Conservation (phyloP, 2,329 filamentous ascomycete species). For the Alternaria metachromatica region DNA sequence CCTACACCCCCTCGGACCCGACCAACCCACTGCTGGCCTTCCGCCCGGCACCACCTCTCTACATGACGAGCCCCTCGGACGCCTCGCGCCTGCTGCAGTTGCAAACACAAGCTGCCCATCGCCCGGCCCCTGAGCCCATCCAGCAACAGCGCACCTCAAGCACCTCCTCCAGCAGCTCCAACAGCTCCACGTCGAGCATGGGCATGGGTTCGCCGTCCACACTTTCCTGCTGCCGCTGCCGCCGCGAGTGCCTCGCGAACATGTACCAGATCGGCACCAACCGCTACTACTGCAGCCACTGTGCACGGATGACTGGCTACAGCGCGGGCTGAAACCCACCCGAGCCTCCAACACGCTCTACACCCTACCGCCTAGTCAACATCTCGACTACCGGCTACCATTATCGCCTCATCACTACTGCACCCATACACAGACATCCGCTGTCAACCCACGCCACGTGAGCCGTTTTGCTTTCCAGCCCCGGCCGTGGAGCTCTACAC, state of each 20-base stretch:
- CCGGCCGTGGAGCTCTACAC: background rate
- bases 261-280: slow-evolving; percentile 50
- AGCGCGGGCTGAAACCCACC: slow-evolving; percentile 38
- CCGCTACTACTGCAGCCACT: slow-evolving; percentile 51
- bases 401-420: background rate
- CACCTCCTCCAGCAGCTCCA: slow-evolving; percentile 17
- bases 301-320: slow-evolving; percentile 50
- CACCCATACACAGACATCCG: background rate
- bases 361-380: background rate
- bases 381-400: background rate
- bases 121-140: slow-evolving; percentile 36
- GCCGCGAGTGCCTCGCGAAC: slow-evolving; percentile 35
- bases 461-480: background rate
- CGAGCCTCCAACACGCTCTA: background rate
- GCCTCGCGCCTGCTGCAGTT: slow-evolving; percentile 49
- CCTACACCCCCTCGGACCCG: slow-evolving; percentile 37
- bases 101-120: slow-evolving; percentile 47
- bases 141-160: slow-evolving; percentile 27
- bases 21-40: slow-evolving; percentile 46
- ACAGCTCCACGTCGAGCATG: slow-evolving; percentile 19
- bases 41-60: slow-evolving; percentile 20
- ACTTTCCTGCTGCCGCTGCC: slow-evolving; percentile 46
- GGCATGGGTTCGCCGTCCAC: slow-evolving; percentile 21
- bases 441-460: background rate
- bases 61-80: slow-evolving; percentile 34